Evolutionary conservation across 495 filamentous ascomycete genomes (phyloP).

Genomic region (Letharia lupina): DNA sequence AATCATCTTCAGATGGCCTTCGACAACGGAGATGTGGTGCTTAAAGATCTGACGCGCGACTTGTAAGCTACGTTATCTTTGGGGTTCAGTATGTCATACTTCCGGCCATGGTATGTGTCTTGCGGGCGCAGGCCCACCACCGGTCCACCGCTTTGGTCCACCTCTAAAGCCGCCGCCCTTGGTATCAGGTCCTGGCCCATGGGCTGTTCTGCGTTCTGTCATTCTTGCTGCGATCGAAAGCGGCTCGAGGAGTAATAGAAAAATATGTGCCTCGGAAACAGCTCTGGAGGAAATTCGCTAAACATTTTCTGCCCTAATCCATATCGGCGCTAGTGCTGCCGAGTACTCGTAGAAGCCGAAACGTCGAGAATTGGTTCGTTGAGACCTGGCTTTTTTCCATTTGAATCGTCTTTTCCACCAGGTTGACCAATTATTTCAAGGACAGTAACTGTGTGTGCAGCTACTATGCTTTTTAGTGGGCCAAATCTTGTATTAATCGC

Average conservation of each 20-base stretch:
- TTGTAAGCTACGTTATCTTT: background rate
- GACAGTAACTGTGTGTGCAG: no score
- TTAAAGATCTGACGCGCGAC: constrained; percentile 25
- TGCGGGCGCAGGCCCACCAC: constrained; percentile 26
- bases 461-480: no score
- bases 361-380: no score
- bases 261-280: background rate
- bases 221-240: background rate
- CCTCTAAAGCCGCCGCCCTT: constrained; percentile 25
- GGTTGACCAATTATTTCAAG: no score
- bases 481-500: no score
- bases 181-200: constrained; percentile 21
- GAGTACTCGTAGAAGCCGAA: background rate
- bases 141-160: constrained; percentile 25
- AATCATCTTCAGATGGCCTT: constrained; percentile 32
- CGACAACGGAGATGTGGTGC: constrained; percentile 29
- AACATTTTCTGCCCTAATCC: background rate
- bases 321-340: background rate
- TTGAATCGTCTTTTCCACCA: no score
- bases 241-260: no score
- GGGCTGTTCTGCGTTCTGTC: constrained; percentile 16
- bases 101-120: constrained; percentile 26
- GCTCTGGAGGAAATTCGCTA: background rate
- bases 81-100: constrained; percentile 12
- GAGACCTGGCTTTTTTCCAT: no score